Conservation (phyloP, 139 green algal species). For the Chlamydomonas incerta region DNA sequence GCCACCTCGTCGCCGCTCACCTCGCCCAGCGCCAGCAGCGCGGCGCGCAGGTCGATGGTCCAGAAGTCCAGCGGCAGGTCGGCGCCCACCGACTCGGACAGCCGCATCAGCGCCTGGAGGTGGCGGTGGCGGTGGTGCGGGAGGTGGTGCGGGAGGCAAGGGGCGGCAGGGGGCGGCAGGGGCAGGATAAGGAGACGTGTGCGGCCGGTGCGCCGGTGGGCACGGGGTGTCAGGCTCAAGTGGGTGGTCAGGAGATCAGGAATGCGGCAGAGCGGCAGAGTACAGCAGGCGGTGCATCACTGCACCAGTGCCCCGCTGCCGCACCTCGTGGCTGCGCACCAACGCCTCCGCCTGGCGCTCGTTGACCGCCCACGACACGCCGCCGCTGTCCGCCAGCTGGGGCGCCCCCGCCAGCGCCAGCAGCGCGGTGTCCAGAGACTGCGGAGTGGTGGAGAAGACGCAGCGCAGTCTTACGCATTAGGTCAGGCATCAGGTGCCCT, state of each 20-base stretch:
- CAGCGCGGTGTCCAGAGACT: constrained; percentile 46
- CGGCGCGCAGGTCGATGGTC: constrained; percentile 93
- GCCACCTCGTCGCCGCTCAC: constrained; percentile 82
- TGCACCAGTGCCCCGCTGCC: background rate
- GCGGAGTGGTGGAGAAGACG: no score
- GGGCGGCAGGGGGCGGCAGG: no score
- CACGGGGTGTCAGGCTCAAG: no score
- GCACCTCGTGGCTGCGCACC: constrained; percentile 68
- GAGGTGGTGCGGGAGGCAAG: background rate
- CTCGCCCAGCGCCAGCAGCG: constrained; percentile 89
- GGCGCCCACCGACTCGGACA: constrained; percentile 70
- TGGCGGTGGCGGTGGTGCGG: background rate
- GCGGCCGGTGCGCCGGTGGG: no score
- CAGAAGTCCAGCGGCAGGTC: constrained; percentile 95
- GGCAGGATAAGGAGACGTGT: no score
- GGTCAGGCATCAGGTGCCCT: no score
- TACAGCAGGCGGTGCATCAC: no score
- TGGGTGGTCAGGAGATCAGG: no score
- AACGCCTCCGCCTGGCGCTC: constrained; percentile 92
- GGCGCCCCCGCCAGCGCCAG: constrained; percentile 52
- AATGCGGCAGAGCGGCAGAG: no score
- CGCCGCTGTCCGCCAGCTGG: constrained; percentile 61
- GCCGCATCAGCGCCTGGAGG: constrained; percentile 59
- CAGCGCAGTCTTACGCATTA: no score
- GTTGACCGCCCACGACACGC: constrained; percentile 91